Percentiles rank a stretch among this genome's conserved stretches.
phyloP scores from a whole-genome alignment of 1,284 basidiomycete genomes.

The Leccinum ponderosum region DNA sequence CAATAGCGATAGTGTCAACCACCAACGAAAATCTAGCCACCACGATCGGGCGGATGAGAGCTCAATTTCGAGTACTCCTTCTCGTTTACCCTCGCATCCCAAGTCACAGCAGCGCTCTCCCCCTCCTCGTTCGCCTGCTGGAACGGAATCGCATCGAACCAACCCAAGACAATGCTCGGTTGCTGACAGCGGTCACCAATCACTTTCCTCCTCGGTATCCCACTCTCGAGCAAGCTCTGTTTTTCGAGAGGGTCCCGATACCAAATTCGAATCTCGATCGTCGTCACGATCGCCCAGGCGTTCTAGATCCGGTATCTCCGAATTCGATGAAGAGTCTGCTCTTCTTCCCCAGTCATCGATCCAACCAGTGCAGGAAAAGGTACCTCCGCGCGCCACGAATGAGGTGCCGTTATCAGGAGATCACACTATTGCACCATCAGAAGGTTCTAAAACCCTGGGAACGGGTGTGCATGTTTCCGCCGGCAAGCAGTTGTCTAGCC shows the following conservation, averaged over 20 bases:
- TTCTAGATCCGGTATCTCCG: conserved; percentile 35
- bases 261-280: conserved; percentile 37
- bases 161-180: conserved; percentile 6
- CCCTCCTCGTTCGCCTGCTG: conserved; percentile 14
- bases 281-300: conserved; percentile 40
- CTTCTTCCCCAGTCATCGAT: conserved; percentile 19
- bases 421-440: conserved; percentile 14
- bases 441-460: conserved; percentile 25
- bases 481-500: conserved; percentile 16
- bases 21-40: conserved; percentile 16
- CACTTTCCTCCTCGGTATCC: conserved; percentile 16
- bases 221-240: conserved; percentile 29
- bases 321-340: conserved; percentile 20
- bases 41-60: conserved; percentile 33
- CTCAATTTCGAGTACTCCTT: conserved; percentile 38
- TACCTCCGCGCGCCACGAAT: conserved; percentile 9
- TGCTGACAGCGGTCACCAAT: conserved; percentile 11
- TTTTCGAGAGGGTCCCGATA: conserved; percentile 24
- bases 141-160: conserved; percentile 10
- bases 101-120: conserved; percentile 22
- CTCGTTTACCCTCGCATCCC: conserved; percentile 21
- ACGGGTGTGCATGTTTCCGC: conserved; percentile 10
- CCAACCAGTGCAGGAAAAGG: conserved; percentile 27
- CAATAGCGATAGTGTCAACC: conserved; percentile 17
- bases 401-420: conserved; percentile 10